A percentile compares a stretch with the other conserved stretches of the same genome.
Evolutionary conservation across 306 rosid genomes (phyloP).

Genomic region (Calophaca sinica): DNA sequence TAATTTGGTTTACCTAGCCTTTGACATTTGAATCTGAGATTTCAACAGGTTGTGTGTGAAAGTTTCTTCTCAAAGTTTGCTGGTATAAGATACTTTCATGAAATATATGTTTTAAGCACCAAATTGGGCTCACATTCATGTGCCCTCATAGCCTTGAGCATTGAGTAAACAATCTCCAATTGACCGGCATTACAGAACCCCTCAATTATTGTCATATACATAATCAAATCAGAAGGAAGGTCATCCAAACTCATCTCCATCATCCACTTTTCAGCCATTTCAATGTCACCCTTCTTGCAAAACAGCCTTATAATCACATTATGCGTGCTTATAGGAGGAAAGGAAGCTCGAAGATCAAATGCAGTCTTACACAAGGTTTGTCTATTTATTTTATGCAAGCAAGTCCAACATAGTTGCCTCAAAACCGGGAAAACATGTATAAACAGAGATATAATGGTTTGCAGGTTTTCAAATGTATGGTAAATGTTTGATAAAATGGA

Average conservation of each 20-base stretch:
- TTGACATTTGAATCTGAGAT: neutral
- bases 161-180: constrained; percentile 59
- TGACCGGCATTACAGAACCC: constrained; percentile 72
- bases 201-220: no score
- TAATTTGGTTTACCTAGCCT: neutral
- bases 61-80: neutral
- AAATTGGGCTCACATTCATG: constrained; percentile 68
- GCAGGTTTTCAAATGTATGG: constrained; percentile 71
- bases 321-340: constrained; percentile 82
- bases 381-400: constrained; percentile 22
- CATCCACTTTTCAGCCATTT: constrained; percentile 61
- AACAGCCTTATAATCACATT: constrained; percentile 66
- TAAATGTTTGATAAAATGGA: no score
- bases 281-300: constrained; percentile 64
- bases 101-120: constrained; percentile 26
- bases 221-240: neutral
- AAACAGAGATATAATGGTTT: neutral
- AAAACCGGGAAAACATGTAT: neutral
- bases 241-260: constrained; percentile 58
- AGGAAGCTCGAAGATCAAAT: constrained; percentile 79
- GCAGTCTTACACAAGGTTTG: constrained; percentile 77
- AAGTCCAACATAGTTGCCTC: constrained; percentile 7
- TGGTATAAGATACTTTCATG: neutral
- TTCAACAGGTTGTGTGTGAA: neutral
- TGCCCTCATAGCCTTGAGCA: constrained; percentile 62